Evolutionary conservation across 306 rosid species (phyloP).

Genomic region (Rubus idaeus): DNA sequence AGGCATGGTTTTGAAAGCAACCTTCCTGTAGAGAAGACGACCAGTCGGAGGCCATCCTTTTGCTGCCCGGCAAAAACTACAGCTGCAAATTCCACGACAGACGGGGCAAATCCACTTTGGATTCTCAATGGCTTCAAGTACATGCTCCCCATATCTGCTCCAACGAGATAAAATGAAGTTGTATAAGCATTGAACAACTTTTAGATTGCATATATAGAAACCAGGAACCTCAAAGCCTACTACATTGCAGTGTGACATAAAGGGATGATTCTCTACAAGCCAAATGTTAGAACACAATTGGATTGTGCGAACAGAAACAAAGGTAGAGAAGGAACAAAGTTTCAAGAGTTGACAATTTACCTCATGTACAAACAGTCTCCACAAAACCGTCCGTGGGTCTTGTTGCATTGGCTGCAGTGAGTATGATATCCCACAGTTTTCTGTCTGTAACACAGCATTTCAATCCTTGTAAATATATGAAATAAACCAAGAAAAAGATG

Average conservation of each 20-base stretch:
- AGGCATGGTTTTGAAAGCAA: conserved; percentile 30
- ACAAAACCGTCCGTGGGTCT: conserved; percentile 88
- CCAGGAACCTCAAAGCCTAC: neutral
- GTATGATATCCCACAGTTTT: conserved; percentile 86
- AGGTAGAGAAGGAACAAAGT: neutral
- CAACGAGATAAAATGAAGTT: conserved; percentile 7
- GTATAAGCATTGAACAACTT: neutral
- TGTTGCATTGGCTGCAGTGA: conserved; percentile 61
- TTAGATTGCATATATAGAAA: neutral
- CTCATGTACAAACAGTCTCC: conserved; percentile 98
- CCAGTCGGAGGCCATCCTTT: conserved; percentile 97
- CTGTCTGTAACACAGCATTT: conserved; percentile 63
- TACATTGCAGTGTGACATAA: neutral
- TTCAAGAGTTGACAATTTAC: conserved; percentile 48
- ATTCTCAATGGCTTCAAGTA: conserved; percentile 70
- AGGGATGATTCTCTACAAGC: neutral
- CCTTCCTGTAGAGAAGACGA: conserved; percentile 71
- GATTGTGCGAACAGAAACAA: no score
- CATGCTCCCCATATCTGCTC: conserved; percentile 89
- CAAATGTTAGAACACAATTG: neutral
- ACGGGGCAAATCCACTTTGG: conserved; percentile 75
- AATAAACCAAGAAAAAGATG: neutral
- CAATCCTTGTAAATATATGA: conserved; percentile 21
- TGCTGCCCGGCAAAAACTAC: conserved; percentile 87
- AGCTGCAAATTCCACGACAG: conserved; percentile 98